phyloP scores from a whole-genome alignment of 176 grass and related monocot species.

The Metroxylon sagu region DNA sequence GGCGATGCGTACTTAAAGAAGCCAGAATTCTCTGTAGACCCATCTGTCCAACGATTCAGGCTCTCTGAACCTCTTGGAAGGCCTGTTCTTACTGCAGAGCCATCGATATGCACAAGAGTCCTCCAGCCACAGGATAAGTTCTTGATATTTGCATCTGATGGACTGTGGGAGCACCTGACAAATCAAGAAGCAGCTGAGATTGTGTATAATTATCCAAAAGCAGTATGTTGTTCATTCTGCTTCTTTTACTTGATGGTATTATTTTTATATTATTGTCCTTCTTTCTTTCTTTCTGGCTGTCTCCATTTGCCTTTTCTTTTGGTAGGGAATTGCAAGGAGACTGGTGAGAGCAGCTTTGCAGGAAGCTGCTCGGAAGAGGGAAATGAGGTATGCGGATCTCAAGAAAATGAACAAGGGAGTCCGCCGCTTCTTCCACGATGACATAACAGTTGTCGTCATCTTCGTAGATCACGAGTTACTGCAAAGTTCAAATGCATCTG shows the following conservation, averaged over 20 bases:
- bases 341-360: conserved; percentile 42
- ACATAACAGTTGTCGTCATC: conserved; percentile 51
- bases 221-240: conserved; percentile 1
- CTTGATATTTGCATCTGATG: conserved; percentile 88
- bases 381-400: conserved; percentile 50
- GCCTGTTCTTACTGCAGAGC: conserved; percentile 73
- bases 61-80: conserved; percentile 61
- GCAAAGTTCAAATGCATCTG: conserved; percentile 24
- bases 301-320: background rate
- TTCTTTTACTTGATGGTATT: background rate
- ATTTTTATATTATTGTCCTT: background rate
- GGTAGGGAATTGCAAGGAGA: conserved; percentile 46
- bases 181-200: conserved; percentile 89
- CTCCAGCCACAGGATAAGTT: conserved; percentile 73
- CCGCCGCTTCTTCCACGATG: conserved; percentile 50
- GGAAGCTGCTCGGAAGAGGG: conserved; percentile 43
- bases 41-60: conserved; percentile 69
- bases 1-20: conserved; percentile 92
- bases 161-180: conserved; percentile 89
- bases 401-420: conserved; percentile 48
- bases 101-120: conserved; percentile 50
- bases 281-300: background rate
- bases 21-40: conserved; percentile 67
- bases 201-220: conserved; percentile 42
- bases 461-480: conserved; percentile 42